Percentiles rank a stretch among this genome's conserved stretches.
Evolutionary conservation across 2,329 filamentous ascomycete species (phyloP).

Genomic region (Zasmidium angulare): DNA sequence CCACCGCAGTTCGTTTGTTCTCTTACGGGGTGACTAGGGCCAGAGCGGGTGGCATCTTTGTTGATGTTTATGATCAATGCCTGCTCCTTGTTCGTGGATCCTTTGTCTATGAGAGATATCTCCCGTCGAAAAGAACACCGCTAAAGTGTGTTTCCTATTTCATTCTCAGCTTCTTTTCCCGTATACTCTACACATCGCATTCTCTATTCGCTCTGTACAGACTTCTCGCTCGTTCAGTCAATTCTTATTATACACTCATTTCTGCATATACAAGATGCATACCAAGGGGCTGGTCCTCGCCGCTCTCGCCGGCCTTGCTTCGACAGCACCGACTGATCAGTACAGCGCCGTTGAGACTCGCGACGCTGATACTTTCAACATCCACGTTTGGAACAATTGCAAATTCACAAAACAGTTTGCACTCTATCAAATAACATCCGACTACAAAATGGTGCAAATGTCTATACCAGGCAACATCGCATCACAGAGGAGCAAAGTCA

Average conservation of each 20-base stretch:
- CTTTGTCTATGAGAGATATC: too few relatives aligned
- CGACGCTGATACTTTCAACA: conserved; percentile 25
- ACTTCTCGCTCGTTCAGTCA: not conserved
- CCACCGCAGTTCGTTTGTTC: too few relatives aligned
- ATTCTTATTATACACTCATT: not conserved
- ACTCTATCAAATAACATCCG: conserved; percentile 28
- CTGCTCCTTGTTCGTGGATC: too few relatives aligned
- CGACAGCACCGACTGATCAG: conserved; percentile 3
- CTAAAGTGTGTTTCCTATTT: too few relatives aligned
- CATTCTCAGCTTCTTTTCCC: not conserved
- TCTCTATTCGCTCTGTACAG: too few relatives aligned
- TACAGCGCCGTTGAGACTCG: conserved; percentile 7
- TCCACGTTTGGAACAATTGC: conserved; percentile 32
- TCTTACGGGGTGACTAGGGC: too few relatives aligned
- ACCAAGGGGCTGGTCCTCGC: conserved; percentile 11
- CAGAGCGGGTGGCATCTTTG: too few relatives aligned
- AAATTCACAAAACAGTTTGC: conserved; percentile 25
- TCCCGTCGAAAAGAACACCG: too few relatives aligned
- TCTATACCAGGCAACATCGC: conserved; percentile 20
- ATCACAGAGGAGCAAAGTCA: conserved; percentile 13
- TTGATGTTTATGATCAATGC: too few relatives aligned
- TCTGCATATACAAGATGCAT: conserved; percentile 7
- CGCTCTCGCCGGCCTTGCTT: conserved; percentile 6
- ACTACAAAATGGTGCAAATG: conserved; percentile 26
- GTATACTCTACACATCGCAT: not conserved